Percentiles rank a stretch among this genome's conserved stretches.
Conservation (phyloP, 768 basidiomycete species). For the Phanerodontia chrysosporium region DNA sequence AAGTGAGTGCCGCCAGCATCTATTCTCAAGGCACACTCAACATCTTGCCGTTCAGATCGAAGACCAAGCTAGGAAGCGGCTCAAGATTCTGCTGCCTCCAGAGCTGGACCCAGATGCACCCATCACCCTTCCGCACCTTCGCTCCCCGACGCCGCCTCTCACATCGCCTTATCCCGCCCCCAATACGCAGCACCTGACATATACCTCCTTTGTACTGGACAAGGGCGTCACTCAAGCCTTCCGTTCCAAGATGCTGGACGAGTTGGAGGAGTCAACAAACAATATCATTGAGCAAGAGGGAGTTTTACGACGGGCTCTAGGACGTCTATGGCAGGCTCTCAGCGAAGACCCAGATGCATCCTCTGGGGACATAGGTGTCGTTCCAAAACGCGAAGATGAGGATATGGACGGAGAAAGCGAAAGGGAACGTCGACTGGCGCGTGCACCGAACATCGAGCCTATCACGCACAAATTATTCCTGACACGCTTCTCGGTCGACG, state of each 20-base stretch:
- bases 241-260: constrained; percentile 71
- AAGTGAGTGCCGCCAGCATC: constrained; percentile 40
- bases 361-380: constrained; percentile 34
- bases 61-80: constrained; percentile 77
- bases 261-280: constrained; percentile 79
- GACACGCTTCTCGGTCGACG: constrained; percentile 43
- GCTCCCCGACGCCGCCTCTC: constrained; percentile 75
- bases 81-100: constrained; percentile 60
- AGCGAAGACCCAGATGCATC: constrained; percentile 57
- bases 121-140: constrained; percentile 68
- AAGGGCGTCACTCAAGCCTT: constrained; percentile 81
- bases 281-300: constrained; percentile 82
- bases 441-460: constrained; percentile 65
- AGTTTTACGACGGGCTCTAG: constrained; percentile 66
- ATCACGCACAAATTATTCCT: constrained; percentile 67
- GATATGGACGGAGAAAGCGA: constrained; percentile 36
- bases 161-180: constrained; percentile 73
- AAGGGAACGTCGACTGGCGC: constrained; percentile 41
- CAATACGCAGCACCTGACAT: constrained; percentile 62
- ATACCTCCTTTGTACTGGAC: constrained; percentile 84
- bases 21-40: background rate
- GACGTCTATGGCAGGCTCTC: constrained; percentile 78
- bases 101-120: constrained; percentile 68
- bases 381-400: constrained; percentile 68
- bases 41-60: constrained; percentile 51